phyloP scores from a whole-genome alignment of 345 rosid genomes.

The Sisymbrium altissimum region DNA sequence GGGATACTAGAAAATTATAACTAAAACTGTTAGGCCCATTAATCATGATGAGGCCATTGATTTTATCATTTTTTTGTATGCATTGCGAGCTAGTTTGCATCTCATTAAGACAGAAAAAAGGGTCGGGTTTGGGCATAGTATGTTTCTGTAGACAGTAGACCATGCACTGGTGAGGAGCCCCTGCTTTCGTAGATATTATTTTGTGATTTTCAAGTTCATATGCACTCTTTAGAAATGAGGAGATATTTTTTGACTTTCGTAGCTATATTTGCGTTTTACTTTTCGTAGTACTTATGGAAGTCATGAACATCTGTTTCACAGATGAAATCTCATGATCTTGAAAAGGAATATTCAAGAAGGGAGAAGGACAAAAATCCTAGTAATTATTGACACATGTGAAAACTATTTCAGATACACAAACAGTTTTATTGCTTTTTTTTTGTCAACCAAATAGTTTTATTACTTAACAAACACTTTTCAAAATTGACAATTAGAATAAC shows the following conservation, averaged over 20 bases:
- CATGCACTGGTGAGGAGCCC: background rate
- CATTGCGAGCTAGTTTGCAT: background rate
- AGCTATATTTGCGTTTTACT: background rate
- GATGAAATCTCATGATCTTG: conserved; percentile 56
- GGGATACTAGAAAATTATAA: background rate
- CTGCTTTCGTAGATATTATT: background rate
- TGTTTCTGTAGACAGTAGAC: background rate
- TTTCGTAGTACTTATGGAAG: background rate
- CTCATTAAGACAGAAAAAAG: background rate
- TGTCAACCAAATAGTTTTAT: background rate
- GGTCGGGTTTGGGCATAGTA: background rate
- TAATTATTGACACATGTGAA: background rate
- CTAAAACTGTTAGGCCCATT: background rate
- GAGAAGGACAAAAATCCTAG: conserved; percentile 35
- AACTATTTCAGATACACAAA: background rate
- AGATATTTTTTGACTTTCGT: too few relatives aligned
- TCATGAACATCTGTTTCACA: conserved; percentile 19
- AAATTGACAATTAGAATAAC: background rate
- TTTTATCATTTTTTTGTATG: background rate
- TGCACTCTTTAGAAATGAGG: background rate
- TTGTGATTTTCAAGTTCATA: background rate
- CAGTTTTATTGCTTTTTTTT: background rate
- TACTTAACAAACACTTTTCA: background rate
- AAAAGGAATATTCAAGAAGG: conserved; percentile 51
- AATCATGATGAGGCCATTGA: background rate